Base-by-base conservation (phyloP, 805 yeast genomes). In the Komagataella pastoris region DNA sequence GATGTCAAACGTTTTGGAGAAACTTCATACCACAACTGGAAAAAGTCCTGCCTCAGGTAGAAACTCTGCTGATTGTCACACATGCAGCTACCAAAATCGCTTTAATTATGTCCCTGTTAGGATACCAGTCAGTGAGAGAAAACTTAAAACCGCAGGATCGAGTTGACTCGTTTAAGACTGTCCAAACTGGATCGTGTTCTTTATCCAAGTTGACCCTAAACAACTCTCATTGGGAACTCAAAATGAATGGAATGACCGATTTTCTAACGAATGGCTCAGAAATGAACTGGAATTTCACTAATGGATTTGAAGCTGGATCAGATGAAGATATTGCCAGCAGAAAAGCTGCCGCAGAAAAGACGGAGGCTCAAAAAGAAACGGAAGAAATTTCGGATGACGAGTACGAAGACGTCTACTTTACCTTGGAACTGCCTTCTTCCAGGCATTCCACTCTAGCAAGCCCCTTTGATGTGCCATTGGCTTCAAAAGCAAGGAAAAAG, bases 31-130 rank as follows among this genome's bases (percentile, higher is more conserved):
- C 82, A 1, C 71, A 68, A 50, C 71, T 87, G 51, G 84, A 83
- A 55, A 53, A 59, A 6, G 68, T 73, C 54, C 75, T 68, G 58
- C 95, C 96, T 0, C 68, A 79, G 1, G 69, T 80, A 36, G 79
- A 81, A 44, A 71, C 80, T 0, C 70, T 93, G 6, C 59, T 93
- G 19, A 68, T 91, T n/a, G 81, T 88, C 24, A 81, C 96, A 3
- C 98, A 93, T 67, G 99, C 98, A 1, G 97, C 98, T 3, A 77
- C 95, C 4, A 88, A 88, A 64, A 88, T 89, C 54, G 90, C 95
- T 0, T 68, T 91, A 17, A 97, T 97, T 3, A 79, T 88, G 79
- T 75, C 85, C 0, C 69, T 91, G 14, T 61, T 85, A 59, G 80
- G 80, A 0, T 76, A 74, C 52, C 50, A 61, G 0, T 69, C 71